phyloP scores from a whole-genome alignment of 768 basidiomycete species.

The Multifurca ochricompacta region DNA sequence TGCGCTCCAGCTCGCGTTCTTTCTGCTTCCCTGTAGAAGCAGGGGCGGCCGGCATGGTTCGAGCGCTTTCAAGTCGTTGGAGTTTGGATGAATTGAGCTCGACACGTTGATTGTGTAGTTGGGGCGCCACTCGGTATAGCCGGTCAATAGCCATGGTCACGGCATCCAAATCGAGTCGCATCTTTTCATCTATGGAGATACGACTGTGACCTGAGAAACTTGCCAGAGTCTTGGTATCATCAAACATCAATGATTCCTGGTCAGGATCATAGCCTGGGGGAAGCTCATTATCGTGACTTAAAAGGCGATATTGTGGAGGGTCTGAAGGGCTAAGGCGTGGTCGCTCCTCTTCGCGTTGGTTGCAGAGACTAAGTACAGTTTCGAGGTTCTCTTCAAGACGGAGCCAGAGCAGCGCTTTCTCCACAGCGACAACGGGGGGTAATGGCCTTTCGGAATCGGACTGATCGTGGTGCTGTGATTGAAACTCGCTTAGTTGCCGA shows the following conservation, averaged over 20 bases:
- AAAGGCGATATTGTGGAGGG: slow-evolving; percentile 22
- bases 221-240: slow-evolving; percentile 13
- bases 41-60: slow-evolving; percentile 32
- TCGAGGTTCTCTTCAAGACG: slow-evolving; percentile 19
- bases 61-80: slow-evolving; percentile 66
- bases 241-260: background rate
- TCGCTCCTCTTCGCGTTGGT: slow-evolving; percentile 15
- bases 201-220: slow-evolving; percentile 8
- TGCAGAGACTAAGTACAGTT: slow-evolving; percentile 18
- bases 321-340: background rate
- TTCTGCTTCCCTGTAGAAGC: slow-evolving; percentile 39
- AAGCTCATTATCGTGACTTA: slow-evolving; percentile 28
- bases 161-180: slow-evolving; percentile 75
- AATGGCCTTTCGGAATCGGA: slow-evolving; percentile 1
- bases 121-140: slow-evolving; percentile 78
- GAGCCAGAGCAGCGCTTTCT: slow-evolving; percentile 19
- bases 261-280: slow-evolving; percentile 28
- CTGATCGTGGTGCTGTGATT: slow-evolving; percentile 11
- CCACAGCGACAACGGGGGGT: slow-evolving; percentile 20
- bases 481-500: slow-evolving; percentile 20
- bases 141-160: slow-evolving; percentile 87
- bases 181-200: slow-evolving; percentile 57
- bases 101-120: slow-evolving; percentile 87
- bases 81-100: slow-evolving; percentile 70
- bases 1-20: slow-evolving; percentile 57